Evolutionary conservation across 148 eudicot species (phyloP).

Genomic region (Persicaria maculosa): DNA sequence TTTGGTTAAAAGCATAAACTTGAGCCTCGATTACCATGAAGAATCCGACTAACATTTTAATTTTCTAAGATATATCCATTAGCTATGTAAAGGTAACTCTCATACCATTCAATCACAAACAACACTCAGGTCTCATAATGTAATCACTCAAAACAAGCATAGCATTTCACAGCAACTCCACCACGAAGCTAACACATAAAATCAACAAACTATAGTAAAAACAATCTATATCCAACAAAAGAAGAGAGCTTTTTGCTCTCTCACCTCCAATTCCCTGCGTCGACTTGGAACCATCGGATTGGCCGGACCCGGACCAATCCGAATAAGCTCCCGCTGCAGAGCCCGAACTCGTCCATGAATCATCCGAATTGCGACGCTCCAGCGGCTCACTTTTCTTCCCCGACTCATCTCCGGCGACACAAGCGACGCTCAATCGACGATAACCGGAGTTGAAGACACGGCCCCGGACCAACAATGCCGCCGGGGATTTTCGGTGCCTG

Average conservation of each 20-base stretch:
- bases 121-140: background rate
- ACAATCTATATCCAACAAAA: constrained; percentile 1
- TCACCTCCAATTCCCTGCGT: constrained; percentile 53
- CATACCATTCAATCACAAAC: background rate
- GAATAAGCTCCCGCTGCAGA: constrained; percentile 30
- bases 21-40: background rate
- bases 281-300: constrained; percentile 25
- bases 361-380: constrained; percentile 19
- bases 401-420: constrained; percentile 26
- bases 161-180: background rate
- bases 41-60: background rate
- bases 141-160: background rate
- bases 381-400: constrained; percentile 18
- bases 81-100: background rate
- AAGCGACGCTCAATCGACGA: constrained; percentile 20
- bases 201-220: background rate
- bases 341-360: constrained; percentile 31
- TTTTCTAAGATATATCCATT: background rate
- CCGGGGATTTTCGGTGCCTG: constrained; percentile 23
- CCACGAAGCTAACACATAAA: background rate
- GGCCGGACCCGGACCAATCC: constrained; percentile 53
- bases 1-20: background rate
- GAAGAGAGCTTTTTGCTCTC: constrained; percentile 10
- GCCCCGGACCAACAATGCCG: constrained; percentile 15
- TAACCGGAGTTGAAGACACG: constrained; percentile 20